Evolutionary conservation across 2,329 filamentous ascomycete genomes (phyloP).

Genomic region (Pezicula radicicola): DNA sequence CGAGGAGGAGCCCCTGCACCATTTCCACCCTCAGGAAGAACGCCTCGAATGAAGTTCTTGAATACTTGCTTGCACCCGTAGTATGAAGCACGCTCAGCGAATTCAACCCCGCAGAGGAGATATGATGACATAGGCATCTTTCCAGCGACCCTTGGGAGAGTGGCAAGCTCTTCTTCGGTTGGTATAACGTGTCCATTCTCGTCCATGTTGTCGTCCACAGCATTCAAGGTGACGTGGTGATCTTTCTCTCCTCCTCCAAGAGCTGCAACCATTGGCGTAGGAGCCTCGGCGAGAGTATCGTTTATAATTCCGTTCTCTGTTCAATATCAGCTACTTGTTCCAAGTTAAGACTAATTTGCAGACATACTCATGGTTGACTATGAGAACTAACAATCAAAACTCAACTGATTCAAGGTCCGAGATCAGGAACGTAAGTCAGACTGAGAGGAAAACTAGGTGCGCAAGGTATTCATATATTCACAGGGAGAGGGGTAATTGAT

Average conservation of each 20-base stretch:
- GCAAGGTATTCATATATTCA: too few species aligned
- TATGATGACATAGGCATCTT: conserved; percentile 65
- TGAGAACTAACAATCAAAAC: too few species aligned
- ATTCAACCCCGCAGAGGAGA: conserved; percentile 69
- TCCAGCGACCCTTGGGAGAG: conserved; percentile 60
- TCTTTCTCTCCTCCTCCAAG: conserved; percentile 6
- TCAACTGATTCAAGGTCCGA: too few species aligned
- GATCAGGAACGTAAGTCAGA: too few species aligned
- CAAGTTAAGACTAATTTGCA: not conserved
- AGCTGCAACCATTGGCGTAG: conserved; percentile 8
- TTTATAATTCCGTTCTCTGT: conserved; percentile 11
- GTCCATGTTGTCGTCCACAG: conserved; percentile 5
- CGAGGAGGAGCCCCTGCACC: conserved; percentile 17
- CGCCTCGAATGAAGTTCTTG: conserved; percentile 59
- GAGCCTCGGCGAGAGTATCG: conserved; percentile 13
- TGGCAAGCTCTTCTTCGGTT: conserved; percentile 58
- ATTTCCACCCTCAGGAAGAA: conserved; percentile 43
- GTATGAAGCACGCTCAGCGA: conserved; percentile 78
- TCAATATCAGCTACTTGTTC: not conserved
- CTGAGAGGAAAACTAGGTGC: too few species aligned
- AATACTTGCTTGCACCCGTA: conserved; percentile 63
- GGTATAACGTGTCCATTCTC: conserved; percentile 14
- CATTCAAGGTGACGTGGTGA: conserved; percentile 7
- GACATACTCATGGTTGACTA: not conserved
- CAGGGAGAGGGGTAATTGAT: too few species aligned